Conservation (phyloP, 768 basidiomycete species). For the Kwoniella bestiolae region DNA sequence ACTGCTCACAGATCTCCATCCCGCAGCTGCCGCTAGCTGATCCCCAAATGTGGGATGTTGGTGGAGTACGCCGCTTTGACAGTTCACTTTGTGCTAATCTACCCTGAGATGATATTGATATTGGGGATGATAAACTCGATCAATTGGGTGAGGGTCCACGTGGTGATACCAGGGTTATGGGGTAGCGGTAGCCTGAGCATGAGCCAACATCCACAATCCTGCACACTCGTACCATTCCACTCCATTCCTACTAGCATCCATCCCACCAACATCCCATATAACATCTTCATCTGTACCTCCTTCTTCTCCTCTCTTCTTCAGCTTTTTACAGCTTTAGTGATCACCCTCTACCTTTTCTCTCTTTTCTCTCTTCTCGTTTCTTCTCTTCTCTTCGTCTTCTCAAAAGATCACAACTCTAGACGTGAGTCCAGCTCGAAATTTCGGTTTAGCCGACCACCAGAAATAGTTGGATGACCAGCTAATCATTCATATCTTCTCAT, state of each 20-base stretch:
- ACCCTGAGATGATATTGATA: conserved; percentile 5
- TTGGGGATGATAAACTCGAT: conserved; percentile 9
- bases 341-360: conserved; percentile 8
- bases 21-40: no score
- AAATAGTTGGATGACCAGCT: conserved; percentile 5
- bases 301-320: conserved; percentile 19
- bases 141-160: conserved; percentile 2
- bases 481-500: background rate
- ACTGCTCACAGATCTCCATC: background rate
- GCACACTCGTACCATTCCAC: conserved; percentile 13
- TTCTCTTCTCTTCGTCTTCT: background rate
- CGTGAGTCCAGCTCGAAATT: conserved; percentile 8
- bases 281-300: conserved; percentile 2
- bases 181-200: background rate
- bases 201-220: background rate
- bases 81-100: background rate
- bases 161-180: background rate
- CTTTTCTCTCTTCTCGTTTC: conserved; percentile 14
- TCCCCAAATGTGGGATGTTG: background rate
- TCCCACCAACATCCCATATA: conserved; percentile 6
- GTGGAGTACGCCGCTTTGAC: background rate
- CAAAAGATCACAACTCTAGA: background rate
- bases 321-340: conserved; percentile 28
- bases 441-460: conserved; percentile 16
- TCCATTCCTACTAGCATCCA: background rate